Evolutionary conservation across 805 yeast genomes (phyloP).

Genomic region (Zygoascus bituminiphila): DNA sequence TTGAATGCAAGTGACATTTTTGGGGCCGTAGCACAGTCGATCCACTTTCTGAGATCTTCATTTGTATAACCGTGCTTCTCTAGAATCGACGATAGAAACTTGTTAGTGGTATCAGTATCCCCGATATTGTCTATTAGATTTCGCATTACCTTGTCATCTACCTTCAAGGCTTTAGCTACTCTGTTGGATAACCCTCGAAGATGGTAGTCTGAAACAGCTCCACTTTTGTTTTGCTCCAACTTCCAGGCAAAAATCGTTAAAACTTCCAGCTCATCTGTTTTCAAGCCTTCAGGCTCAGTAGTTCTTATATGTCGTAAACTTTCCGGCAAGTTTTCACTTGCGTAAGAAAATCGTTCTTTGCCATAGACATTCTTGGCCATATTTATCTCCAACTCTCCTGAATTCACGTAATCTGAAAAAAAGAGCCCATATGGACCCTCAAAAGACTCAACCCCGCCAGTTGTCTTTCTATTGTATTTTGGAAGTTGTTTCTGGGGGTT

Average conservation of each 20-base stretch:
- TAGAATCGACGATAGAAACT: slow-evolving; percentile 3
- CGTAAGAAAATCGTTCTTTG: background rate
- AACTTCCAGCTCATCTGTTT: slow-evolving; percentile 7
- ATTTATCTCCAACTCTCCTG: slow-evolving; percentile 2
- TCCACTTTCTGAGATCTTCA: slow-evolving; percentile 13
- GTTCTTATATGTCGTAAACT: background rate
- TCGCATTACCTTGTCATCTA: background rate
- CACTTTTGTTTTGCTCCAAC: background rate
- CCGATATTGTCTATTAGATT: background rate
- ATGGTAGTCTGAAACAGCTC: background rate
- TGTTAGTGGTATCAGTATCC: background rate
- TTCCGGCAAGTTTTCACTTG: slow-evolving; percentile 3
- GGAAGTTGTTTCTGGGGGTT: no score
- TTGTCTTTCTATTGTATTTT: background rate
- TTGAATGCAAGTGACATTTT: slow-evolving; percentile 15
- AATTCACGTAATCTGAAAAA: slow-evolving; percentile 11
- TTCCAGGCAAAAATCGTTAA: slow-evolving; percentile 9
- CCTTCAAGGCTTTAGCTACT: background rate
- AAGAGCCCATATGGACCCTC: background rate
- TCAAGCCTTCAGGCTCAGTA: background rate
- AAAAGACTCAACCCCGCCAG: background rate
- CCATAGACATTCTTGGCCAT: slow-evolving; percentile 1
- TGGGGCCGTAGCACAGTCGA: slow-evolving; percentile 13
- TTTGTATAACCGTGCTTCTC: slow-evolving; percentile 10
- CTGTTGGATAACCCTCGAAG: background rate